Conservation (phyloP, 192 early-diverging fungal species). For the Backusella tarrabulga region DNA sequence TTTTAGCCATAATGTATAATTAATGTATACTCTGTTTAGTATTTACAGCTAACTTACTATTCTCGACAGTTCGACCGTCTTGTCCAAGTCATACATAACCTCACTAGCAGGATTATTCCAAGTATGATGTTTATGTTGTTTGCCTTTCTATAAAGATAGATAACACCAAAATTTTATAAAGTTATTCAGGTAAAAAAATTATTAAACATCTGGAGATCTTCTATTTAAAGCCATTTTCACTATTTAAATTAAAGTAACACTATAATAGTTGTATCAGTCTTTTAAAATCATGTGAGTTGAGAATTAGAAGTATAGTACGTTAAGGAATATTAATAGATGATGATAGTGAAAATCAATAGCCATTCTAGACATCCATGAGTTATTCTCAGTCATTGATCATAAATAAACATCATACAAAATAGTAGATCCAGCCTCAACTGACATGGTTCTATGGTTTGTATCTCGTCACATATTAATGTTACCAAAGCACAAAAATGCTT, state of each 20-base stretch:
- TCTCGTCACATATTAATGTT: not conserved
- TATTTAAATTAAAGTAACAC: conserved; percentile 7
- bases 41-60: not conserved
- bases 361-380: no score
- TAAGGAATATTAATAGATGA: not conserved
- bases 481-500: not conserved
- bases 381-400: not conserved
- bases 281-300: not conserved
- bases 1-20: not conserved
- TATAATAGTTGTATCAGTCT: not conserved
- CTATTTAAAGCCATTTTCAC: not conserved
- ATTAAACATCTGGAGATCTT: not conserved
- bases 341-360: not conserved
- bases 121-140: not conserved
- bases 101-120: not conserved
- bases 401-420: not conserved
- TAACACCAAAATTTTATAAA: not conserved
- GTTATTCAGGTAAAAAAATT: not conserved
- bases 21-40: not conserved
- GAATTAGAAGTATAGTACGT: not conserved
- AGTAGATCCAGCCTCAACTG: not conserved
- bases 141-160: not conserved
- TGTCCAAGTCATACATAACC: not conserved
- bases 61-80: not conserved
- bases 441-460: not conserved